Evolutionary conservation across 78 protist species (phyloP).

Genomic region (Bodo saltans): DNA sequence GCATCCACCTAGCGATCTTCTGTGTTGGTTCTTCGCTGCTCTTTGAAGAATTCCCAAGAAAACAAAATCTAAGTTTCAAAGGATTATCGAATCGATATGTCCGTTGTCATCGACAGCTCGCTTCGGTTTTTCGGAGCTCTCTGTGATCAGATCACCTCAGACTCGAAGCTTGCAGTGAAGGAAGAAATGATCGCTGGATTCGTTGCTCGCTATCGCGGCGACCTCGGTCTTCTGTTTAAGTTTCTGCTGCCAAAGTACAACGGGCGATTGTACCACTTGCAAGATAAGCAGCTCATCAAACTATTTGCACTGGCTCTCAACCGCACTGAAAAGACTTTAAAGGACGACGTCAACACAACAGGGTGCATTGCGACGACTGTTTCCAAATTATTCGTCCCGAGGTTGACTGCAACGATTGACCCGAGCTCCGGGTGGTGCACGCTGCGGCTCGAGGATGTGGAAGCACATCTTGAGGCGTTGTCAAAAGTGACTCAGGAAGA

Average conservation of each 20-base stretch:
- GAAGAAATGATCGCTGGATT: constrained; percentile 34
- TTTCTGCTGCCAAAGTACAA: constrained; percentile 54
- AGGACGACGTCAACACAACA: constrained; percentile 12
- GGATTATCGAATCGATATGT: too few relatives aligned
- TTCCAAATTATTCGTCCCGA: neutral
- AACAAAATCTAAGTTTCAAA: too few relatives aligned
- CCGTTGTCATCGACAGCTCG: too few relatives aligned
- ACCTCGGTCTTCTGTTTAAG: constrained; percentile 49
- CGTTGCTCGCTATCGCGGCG: constrained; percentile 45
- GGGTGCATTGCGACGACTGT: neutral
- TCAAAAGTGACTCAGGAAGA: neutral
- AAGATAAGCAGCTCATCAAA: constrained; percentile 59
- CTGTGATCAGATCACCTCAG: constrained; percentile 38
- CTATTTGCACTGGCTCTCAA: constrained; percentile 37
- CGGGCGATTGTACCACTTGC: constrained; percentile 53
- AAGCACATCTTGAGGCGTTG: neutral
- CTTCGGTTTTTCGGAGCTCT: constrained; percentile 23
- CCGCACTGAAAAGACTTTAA: constrained; percentile 30
- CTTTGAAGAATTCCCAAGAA: too few relatives aligned
- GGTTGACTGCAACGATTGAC: neutral
- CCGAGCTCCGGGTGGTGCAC: neutral
- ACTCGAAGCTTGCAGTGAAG: constrained; percentile 48
- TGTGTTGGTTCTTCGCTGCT: too few relatives aligned
- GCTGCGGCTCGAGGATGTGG: too few relatives aligned
- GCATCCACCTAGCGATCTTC: too few relatives aligned